Base-by-base conservation (phyloP, 768 basidiomycete species). In the Trametes punicea region DNA sequence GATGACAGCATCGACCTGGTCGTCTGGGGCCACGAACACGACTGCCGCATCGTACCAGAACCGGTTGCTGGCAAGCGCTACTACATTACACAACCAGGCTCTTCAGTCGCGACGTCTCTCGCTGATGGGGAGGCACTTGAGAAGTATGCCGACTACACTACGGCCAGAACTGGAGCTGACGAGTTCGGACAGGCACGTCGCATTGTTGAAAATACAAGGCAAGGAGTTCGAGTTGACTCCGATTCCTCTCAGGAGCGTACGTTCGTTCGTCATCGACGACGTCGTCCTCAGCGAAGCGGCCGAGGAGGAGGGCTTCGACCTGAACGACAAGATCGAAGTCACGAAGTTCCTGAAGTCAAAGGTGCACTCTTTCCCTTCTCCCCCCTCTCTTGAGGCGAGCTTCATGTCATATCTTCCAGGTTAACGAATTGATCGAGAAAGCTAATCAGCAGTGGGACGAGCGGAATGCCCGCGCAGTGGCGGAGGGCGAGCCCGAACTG, bases 1-100 rank as follows among this genome's bases (percentile, higher is more conserved):
- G 96, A 98, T 67, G 93, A 99, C 66, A 88, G 85, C 64, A 79
- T 98, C 31, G 85, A 98, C 64, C 79, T 99, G 15, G 91, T 99
- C 6, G 78, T 99, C 2, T 99, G 97, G 97, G 97, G 97, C 6
- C 97, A 99, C 69, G 97, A 99, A 70, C 97, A 99, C 67, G 97
- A 98, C 70, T 98, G 96, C 65, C 83, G 95, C 27, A 90, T 96
- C 51, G 76, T 84, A 2, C 96, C 97, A 0, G 93, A 97, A 65
- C 80, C 84, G 5, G 96, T 99, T 7, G 86, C 92, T 4, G 93
- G 91, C 11, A 95, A 96, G 70, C 81, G 80, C 15, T 99, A 99
- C 73, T 85, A 81, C 65, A 93, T 99, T 65, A 82, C 87, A 2
- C 97, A 99, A 70, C 97, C 97, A 4, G 97, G 97, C 2, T 95